Evolutionary conservation across 495 filamentous ascomycete species (phyloP).

Genomic region (Chlorociboria aeruginascens): DNA sequence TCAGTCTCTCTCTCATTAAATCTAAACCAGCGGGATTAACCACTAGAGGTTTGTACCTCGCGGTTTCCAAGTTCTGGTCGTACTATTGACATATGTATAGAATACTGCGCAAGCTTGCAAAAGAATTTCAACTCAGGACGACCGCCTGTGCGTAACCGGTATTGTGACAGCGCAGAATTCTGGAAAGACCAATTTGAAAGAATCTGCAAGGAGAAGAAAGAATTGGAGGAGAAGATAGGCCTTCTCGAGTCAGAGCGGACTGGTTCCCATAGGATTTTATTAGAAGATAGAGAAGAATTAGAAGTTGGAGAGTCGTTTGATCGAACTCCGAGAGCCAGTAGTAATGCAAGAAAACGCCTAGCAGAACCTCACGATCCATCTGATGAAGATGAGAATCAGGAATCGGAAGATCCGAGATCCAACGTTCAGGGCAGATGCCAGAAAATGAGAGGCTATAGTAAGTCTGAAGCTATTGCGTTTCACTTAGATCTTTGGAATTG

Average conservation of each 20-base stretch:
- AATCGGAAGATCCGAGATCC: too few relatives aligned
- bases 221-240: conserved; percentile 30
- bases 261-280: neutral
- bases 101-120: conserved; percentile 29
- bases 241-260: conserved; percentile 22
- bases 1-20: conserved; percentile 36
- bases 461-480: neutral
- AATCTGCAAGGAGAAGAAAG: conserved; percentile 32
- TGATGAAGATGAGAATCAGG: too few relatives aligned
- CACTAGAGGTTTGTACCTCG: conserved; percentile 25
- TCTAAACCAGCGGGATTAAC: conserved; percentile 25
- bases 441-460: conserved; percentile 10
- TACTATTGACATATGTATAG: conserved; percentile 15
- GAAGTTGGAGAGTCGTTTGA: neutral
- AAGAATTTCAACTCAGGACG: conserved; percentile 17
- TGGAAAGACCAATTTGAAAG: conserved; percentile 38
- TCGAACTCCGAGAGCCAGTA: neutral
- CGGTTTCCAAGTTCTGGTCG: neutral
- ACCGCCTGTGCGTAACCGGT: neutral
- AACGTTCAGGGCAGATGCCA: neutral
- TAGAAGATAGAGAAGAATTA: neutral
- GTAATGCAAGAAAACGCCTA: neutral
- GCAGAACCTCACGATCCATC: too few relatives aligned
- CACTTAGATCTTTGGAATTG: neutral
- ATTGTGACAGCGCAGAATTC: conserved; percentile 36